Evolutionary conservation across 73 alveolate species (phyloP).

Genomic region (Tetrahymena elliotti): DNA sequence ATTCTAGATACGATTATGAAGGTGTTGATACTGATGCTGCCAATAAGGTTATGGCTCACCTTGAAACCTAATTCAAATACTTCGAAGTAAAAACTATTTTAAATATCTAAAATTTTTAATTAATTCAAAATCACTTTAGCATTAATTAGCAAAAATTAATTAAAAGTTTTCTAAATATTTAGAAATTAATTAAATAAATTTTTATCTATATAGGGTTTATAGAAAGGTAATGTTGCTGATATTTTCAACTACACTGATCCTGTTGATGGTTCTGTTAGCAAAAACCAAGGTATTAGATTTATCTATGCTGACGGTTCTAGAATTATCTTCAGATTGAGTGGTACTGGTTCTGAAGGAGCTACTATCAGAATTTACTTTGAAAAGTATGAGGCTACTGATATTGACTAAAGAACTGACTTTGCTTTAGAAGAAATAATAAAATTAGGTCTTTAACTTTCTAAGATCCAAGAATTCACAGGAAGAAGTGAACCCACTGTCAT

Average conservation of each 20-base stretch:
- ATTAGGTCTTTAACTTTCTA: conserved; percentile 70
- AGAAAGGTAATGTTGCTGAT: conserved; percentile 72
- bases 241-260: conserved; percentile 93
- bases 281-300: conserved; percentile 91
- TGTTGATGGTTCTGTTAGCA: conserved; percentile 86
- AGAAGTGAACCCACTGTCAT: conserved; percentile 94
- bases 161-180: too few relatives aligned
- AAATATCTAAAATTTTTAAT: neutral
- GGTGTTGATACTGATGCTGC: conserved; percentile 88
- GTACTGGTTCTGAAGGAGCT: conserved; percentile 99
- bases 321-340: conserved; percentile 93
- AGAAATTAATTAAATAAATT: conserved; percentile 42
- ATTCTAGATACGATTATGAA: conserved; percentile 98
- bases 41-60: conserved; percentile 72
- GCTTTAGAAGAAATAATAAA: conserved; percentile 74
- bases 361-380: conserved; percentile 97
- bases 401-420: conserved; percentile 63
- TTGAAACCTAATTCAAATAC: conserved; percentile 41
- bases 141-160: too few relatives aligned
- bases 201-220: conserved; percentile 36
- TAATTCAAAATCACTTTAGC: neutral
- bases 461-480: conserved; percentile 81
- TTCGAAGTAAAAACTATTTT: conserved; percentile 16
- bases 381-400: conserved; percentile 72
- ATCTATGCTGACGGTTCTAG: conserved; percentile 93